Percentiles rank a stretch among this genome's conserved stretches.
Evolutionary conservation across 768 basidiomycete species (phyloP).

Genomic region (Nidularia pulvinata): DNA sequence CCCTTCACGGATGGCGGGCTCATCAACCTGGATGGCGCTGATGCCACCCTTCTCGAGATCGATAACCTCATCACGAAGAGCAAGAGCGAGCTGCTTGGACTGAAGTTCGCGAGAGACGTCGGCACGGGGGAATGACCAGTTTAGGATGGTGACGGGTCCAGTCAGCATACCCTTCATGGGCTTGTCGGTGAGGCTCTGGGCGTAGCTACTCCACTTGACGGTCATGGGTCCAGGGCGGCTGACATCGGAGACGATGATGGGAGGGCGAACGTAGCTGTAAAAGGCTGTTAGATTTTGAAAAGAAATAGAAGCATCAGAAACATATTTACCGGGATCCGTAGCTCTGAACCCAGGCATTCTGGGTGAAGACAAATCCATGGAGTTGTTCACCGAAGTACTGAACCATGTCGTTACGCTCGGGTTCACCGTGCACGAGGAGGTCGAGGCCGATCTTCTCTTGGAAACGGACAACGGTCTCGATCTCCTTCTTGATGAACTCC

Average conservation of each 20-base stretch:
- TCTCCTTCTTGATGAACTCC: constrained; percentile 98
- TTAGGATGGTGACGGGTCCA: constrained; percentile 97
- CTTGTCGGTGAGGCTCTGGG: constrained; percentile 88
- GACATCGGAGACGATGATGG: constrained; percentile 98
- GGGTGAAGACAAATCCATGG: constrained; percentile 95
- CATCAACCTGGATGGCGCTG: constrained; percentile 98
- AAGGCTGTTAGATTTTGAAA: constrained; percentile 3
- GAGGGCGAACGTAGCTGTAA: constrained; percentile 90
- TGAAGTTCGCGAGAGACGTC: constrained; percentile 96
- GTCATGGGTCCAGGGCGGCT: constrained; percentile 93
- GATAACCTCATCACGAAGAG: constrained; percentile 96
- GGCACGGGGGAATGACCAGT: constrained; percentile 99
- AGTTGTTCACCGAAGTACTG: constrained; percentile 99
- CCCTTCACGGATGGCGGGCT: constrained; percentile 99
- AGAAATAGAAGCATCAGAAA: neutral
- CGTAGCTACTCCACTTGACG: constrained; percentile 96
- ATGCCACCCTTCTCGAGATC: constrained; percentile 98
- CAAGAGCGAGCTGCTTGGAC: constrained; percentile 96
- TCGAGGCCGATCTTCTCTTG: constrained; percentile 97
- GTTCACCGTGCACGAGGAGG: constrained; percentile 97
- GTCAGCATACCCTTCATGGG: constrained; percentile 99
- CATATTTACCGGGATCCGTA: constrained; percentile 88
- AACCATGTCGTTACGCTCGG: constrained; percentile 99
- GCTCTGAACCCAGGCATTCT: constrained; percentile 99
- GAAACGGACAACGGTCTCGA: constrained; percentile 91